Percentiles rank a stretch among this genome's conserved stretches.
These are phyloP conservation scores for Cinchona pubescens DNA, from an alignment of 257 asterid genomes.

Conservation along the genomic window DNA sequence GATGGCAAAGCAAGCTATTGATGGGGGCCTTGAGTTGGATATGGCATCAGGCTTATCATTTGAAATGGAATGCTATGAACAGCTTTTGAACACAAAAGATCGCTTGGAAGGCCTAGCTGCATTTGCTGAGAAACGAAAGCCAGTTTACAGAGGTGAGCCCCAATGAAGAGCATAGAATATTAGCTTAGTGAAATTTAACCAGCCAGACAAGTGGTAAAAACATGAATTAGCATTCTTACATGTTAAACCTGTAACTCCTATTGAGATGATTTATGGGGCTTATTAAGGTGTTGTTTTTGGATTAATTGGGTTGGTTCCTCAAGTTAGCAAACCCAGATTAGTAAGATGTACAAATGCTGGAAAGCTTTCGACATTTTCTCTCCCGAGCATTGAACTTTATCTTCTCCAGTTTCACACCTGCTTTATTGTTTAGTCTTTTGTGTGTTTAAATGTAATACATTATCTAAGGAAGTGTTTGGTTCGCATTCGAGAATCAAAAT, in stretches of 20 bases:
- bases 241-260: neutral
- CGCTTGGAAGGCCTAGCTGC: slow-evolving; percentile 92
- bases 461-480: no score
- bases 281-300: neutral
- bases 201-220: neutral
- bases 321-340: neutral
- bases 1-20: slow-evolving; percentile 87
- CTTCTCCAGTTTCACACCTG: no score
- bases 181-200: neutral
- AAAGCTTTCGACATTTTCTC: no score
- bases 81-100: slow-evolving; percentile 66
- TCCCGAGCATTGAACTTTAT: no score
- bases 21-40: slow-evolving; percentile 60
- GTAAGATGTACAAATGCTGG: no score
- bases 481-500: no score
- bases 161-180: slow-evolving; percentile 29
- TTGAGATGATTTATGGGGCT: neutral
- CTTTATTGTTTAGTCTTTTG: no score
- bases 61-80: slow-evolving; percentile 80
- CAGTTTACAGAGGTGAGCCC: slow-evolving; percentile 66
- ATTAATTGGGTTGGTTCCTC: neutral
- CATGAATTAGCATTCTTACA: neutral
- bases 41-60: slow-evolving; percentile 52
- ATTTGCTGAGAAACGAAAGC: slow-evolving; percentile 81
- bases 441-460: no score